Evolutionary conservation across 1,284 basidiomycete genomes (phyloP), one percentile per base, ranked within the genome.

Genomic region (Stereum hirsutum): DNA sequence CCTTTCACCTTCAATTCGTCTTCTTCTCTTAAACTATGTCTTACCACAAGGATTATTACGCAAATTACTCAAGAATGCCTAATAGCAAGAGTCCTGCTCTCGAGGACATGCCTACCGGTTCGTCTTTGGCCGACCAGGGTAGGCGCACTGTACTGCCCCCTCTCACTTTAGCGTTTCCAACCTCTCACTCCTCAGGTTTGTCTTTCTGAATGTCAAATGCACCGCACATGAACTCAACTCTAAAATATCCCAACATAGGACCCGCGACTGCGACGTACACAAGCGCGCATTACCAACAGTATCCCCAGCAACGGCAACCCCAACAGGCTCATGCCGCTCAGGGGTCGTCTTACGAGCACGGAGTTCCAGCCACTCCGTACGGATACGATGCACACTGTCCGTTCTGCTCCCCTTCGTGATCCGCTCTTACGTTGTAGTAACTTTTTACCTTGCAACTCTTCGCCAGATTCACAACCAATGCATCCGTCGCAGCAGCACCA

Each of bases 121-220:
- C 76, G 73, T 84, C 54, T 53, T 53, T 54, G 52, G 71, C 71
- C 69, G 78, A 74, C 72, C 81, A 84, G 78, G 83, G 83, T 86
- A 82, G 81, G 82, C 80, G 81, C 75, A 78, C 79, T 70, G 74
- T 81, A 69, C 78, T 87, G 63, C 84, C 84, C 78, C 80, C 84
- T 75, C 71, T 87, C 75, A 75, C 78, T 73, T 72, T 79, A 67
- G 75, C 76, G 55, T 82, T 85, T 78, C 82, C 82, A 79, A 78
- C 75, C 74, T 84, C 78, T 82, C 77, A 72, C 76, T 81, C 80
- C 80, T 74, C 83, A 86, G 83, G 83, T 86, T 75, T 74, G 83
- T 83, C 69, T 65, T 65, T 65, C 64, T 28, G n/a, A n/a, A 50
- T 45, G 35, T 44, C 31, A n/a, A 39, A 44, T 35, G n/a, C 43